Conservation (phyloP, 2,329 filamentous ascomycete genomes). For the Bipolaris oryzae region DNA sequence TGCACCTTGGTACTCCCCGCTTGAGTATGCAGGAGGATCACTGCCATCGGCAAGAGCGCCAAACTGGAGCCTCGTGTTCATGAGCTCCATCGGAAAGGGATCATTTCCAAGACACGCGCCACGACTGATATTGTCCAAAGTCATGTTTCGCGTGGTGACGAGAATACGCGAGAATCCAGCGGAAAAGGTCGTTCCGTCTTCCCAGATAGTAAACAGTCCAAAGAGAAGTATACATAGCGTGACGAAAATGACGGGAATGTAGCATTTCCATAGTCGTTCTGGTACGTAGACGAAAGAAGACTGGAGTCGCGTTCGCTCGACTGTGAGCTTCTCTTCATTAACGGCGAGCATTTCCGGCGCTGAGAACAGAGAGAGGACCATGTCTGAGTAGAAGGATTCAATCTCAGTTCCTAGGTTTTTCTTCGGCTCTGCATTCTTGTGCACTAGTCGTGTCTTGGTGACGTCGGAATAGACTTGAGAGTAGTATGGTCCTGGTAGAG, state of each 20-base stretch:
- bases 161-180: slow-evolving; percentile 44
- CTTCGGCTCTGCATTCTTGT: slow-evolving; percentile 38
- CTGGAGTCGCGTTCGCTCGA: slow-evolving; percentile 31
- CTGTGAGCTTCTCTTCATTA: slow-evolving; percentile 14
- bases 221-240: slow-evolving; percentile 36
- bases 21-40: slow-evolving; percentile 30
- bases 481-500: slow-evolving; percentile 36
- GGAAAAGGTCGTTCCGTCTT: slow-evolving; percentile 46
- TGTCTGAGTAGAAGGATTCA: slow-evolving; percentile 42
- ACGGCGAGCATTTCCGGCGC: slow-evolving; percentile 42
- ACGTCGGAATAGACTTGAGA: slow-evolving; percentile 41
- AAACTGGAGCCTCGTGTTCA: slow-evolving; percentile 46
- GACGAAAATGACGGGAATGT: slow-evolving; percentile 41
- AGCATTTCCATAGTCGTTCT: slow-evolving; percentile 42
- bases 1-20: slow-evolving; percentile 21
- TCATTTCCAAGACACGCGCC: slow-evolving; percentile 50
- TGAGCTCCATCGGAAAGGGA: slow-evolving; percentile 48
- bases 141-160: slow-evolving; percentile 45
- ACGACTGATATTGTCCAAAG: slow-evolving; percentile 48
- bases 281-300: slow-evolving; percentile 43
- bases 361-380: slow-evolving; percentile 45
- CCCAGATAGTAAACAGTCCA: slow-evolving; percentile 37
- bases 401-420: slow-evolving; percentile 30
- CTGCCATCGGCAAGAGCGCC: slow-evolving; percentile 43
- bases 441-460: slow-evolving; percentile 53